Evolutionary conservation across 495 filamentous ascomycete species (phyloP), one percentile per base, ranked within the genome.

Genomic region (Chaetomium tenue): DNA sequence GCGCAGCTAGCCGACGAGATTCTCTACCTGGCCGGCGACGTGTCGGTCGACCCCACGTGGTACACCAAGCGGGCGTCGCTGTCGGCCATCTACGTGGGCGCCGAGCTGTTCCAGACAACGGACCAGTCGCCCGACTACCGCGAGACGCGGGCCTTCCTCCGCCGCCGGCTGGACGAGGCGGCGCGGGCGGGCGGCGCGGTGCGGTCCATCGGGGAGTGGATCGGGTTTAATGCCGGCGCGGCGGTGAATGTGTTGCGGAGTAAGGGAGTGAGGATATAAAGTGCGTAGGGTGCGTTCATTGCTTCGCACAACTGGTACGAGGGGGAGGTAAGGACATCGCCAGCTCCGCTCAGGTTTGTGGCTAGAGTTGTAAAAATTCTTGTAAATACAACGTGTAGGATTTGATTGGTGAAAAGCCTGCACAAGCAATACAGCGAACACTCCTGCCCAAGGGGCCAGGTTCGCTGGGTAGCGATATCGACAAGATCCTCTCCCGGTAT

Each of bases 21-120:
- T 33, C 87, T 88, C 74, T 89, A 83, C 68, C 85, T 97, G 3
- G 86, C 95, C 0, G 91, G 91, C 48, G 95, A 97, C 73, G 77
- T 77, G 5, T 84, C 86, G 16, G 89, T 97, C 65, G 93, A 97
- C 71, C 82, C 86, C 0, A 84, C 83, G 13, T 98, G 94, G 94
- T 98, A 98, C 73, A 90, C 92, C 60, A 94, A 94, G 74, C 87
- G 94, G 7, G 85, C 88, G 7, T 86, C 85, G 2, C 79, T 98
- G 6, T 84, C 89, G 4, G 81, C 86, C 13, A 86, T 97, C 67
- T 98, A 98, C 72, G 89, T 91, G 26, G 88, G 87, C 46, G 85
- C 88, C 30, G 94, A 98, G 75, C 78, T 97, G 3, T 92, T 92
- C 75, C 96, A 97, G 93, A 98, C 92, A 18, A 89, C 88, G 51